Base-by-base conservation (phyloP, 805 yeast genomes). In the Pichia insulana region DNA sequence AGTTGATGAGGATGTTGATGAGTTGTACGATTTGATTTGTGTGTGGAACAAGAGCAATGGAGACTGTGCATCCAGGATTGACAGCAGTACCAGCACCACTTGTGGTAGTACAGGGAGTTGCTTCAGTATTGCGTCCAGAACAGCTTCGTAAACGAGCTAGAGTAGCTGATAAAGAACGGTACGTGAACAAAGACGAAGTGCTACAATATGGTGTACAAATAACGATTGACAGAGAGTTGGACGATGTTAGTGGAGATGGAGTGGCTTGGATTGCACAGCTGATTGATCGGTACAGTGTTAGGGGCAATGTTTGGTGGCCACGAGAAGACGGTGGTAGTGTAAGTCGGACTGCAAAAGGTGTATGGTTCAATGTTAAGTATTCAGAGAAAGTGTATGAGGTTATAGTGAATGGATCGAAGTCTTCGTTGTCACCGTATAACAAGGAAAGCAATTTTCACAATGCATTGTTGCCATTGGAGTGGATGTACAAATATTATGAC, bases 401-500 rank as follows among this genome's bases (percentile, higher is more conserved):
- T 15, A 30, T 42, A 7, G 38, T 46, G 1, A 48, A 41, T 40
- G 51, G 46, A 9, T 43, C 52, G 1, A 39, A 40, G 1, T 63
- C 70, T 1, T 50, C 56, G 9, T 37, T 65, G 7, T 74, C 80
- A 0, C 79, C 80, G 2, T 59, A 65, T 37, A 64, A 68, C 38
- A 61, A 62, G n/a, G 33, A 36, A 10, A 63, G 73, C 0, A 51
- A 55, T 1, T 67, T 56, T 47, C 72, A 74, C 1, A 59, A 66
- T 30, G 68, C 70, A 0, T 48, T 75, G 1, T 51, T 75, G 26
- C 63, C 71, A 2, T 48, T 54, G 1, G 61, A 70, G 20, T 80
- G 85, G 86, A 45, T 77, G 12, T 64, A 67, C 30, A 78, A 76
- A 51, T 74, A 78, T 50, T 59, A 62, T 22, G 61, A 65, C n/a